phyloP scores from a whole-genome alignment of 345 rosid genomes.

The Corchorus olitorius region DNA sequence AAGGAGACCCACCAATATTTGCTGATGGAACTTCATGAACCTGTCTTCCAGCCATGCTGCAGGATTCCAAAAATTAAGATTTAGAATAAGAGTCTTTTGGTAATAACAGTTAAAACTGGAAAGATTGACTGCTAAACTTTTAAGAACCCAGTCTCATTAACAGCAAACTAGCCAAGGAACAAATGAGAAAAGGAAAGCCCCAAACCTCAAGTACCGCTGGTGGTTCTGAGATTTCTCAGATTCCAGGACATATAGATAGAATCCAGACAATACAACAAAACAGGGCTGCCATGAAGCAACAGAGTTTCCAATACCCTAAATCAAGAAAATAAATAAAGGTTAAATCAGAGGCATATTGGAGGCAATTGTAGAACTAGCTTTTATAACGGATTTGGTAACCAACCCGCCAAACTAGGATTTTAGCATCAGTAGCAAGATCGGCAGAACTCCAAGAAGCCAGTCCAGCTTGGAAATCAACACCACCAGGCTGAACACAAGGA shows the following conservation, averaged over 20 bases:
- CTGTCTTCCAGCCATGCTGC: constrained; percentile 97
- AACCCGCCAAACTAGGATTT: constrained; percentile 97
- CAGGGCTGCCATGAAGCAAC: constrained; percentile 94
- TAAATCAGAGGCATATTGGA: constrained; percentile 24
- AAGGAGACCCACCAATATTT: constrained; percentile 83
- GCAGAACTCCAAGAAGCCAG: constrained; percentile 65
- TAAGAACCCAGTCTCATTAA: not conserved
- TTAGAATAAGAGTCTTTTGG: constrained; percentile 9
- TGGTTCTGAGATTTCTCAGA: constrained; percentile 76
- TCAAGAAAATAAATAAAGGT: constrained; percentile 20
- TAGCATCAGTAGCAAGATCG: constrained; percentile 74
- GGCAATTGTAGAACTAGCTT: constrained; percentile 28
- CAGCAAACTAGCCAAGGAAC: not conserved
- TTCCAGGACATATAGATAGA: constrained; percentile 80
- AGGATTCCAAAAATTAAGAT: constrained; percentile 26
- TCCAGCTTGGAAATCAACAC: constrained; percentile 60
- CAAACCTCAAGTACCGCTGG: constrained; percentile 88
- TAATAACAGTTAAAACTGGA: not conserved
- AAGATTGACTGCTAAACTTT: constrained; percentile 20
- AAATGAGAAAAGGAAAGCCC: constrained; percentile 24
- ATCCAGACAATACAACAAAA: constrained; percentile 85
- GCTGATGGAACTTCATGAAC: constrained; percentile 75
- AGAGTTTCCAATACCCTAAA: constrained; percentile 94
- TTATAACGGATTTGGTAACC: constrained; percentile 18
- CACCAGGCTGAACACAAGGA: constrained; percentile 62